Conservation (phyloP, 1,284 basidiomycete species). For the Paramarasmius palmivorus region DNA sequence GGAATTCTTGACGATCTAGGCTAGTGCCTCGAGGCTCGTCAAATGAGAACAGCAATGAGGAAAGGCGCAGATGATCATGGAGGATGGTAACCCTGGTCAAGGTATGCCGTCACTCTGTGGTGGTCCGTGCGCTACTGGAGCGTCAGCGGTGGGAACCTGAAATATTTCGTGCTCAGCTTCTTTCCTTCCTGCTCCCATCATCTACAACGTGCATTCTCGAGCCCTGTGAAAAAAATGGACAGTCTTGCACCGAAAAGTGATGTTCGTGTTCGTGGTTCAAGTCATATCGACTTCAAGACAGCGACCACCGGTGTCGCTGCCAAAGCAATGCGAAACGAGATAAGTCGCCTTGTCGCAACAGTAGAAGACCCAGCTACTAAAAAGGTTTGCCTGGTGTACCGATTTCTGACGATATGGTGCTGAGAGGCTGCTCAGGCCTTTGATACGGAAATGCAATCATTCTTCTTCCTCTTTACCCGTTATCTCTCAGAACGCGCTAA, state of each 20-base stretch:
- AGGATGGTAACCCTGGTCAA: too few species aligned
- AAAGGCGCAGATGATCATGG: too few species aligned
- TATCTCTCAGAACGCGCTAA: slow-evolving; percentile 96
- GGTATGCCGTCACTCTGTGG: too few species aligned
- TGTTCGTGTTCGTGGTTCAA: slow-evolving; percentile 64
- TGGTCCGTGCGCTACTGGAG: too few species aligned
- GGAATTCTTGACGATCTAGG: too few species aligned
- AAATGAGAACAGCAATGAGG: too few species aligned
- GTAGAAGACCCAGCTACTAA: slow-evolving; percentile 79
- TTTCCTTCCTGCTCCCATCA: too few species aligned
- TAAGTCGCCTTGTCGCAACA: slow-evolving; percentile 88
- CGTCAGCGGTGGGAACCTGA: too few species aligned
- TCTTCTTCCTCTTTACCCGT: slow-evolving; percentile 99
- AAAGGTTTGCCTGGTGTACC: slow-evolving; percentile 56
- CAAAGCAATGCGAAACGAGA: slow-evolving; percentile 98
- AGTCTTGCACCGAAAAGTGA: slow-evolving; percentile 47
- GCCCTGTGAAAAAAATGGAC: too few species aligned
- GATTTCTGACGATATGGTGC: slow-evolving; percentile 9
- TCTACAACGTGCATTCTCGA: too few species aligned
- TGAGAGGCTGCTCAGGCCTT: slow-evolving; percentile 65
- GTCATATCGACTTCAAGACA: slow-evolving; percentile 92
- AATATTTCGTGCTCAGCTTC: too few species aligned
- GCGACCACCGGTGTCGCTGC: slow-evolving; percentile 97
- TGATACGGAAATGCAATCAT: slow-evolving; percentile 97
- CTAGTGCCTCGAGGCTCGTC: too few species aligned